A percentile compares a stretch with the other conserved stretches of the same genome.
These are phyloP conservation scores for Cutaneotrichosporon curvatum DNA, from an alignment of 1,284 basidiomycete genomes.

Conservation along the genomic window DNA sequence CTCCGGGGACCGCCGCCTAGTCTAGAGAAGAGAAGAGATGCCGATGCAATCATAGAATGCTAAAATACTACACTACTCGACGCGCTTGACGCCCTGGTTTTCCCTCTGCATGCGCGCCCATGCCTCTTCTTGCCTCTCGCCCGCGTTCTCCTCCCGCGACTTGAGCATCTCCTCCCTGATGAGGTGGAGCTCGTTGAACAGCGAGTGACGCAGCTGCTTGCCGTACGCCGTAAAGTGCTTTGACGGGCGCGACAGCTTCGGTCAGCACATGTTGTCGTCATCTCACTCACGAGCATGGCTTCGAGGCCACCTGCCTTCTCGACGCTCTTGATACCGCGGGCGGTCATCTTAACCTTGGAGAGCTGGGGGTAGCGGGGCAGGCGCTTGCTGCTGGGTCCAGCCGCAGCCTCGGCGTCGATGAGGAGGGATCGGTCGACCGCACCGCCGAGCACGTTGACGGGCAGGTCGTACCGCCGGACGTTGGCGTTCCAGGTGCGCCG, in stretches of 20 bases:
- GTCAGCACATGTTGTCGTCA: neutral
- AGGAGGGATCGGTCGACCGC: slow-evolving; percentile 1
- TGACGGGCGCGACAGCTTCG: slow-evolving; percentile 36
- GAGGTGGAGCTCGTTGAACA: slow-evolving; percentile 38
- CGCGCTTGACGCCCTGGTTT: no score
- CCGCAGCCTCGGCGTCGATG: neutral
- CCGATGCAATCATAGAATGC: no score
- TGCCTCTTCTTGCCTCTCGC: no score
- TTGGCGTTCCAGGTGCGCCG: slow-evolving; percentile 83
- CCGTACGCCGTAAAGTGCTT: slow-evolving; percentile 39
- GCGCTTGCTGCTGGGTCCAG: no score
- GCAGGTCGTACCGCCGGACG: slow-evolving; percentile 51
- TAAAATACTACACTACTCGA: no score
- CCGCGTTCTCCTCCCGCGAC: neutral
- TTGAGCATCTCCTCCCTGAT: slow-evolving; percentile 3
- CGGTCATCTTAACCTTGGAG: slow-evolving; percentile 35
- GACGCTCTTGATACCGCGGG: slow-evolving; percentile 33
- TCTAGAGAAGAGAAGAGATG: no score
- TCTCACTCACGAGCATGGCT: slow-evolving; percentile 38
- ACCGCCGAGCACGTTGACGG: slow-evolving; percentile 26
- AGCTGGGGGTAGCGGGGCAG: slow-evolving; percentile 14
- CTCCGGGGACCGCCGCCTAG: slow-evolving; percentile 3
- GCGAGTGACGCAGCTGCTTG: slow-evolving; percentile 30
- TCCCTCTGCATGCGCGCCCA: no score
- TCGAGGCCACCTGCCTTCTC: slow-evolving; percentile 45